Evolutionary conservation across 108 stramenopile genomes (phyloP).

Genomic region (Nitzschia sp.): DNA sequence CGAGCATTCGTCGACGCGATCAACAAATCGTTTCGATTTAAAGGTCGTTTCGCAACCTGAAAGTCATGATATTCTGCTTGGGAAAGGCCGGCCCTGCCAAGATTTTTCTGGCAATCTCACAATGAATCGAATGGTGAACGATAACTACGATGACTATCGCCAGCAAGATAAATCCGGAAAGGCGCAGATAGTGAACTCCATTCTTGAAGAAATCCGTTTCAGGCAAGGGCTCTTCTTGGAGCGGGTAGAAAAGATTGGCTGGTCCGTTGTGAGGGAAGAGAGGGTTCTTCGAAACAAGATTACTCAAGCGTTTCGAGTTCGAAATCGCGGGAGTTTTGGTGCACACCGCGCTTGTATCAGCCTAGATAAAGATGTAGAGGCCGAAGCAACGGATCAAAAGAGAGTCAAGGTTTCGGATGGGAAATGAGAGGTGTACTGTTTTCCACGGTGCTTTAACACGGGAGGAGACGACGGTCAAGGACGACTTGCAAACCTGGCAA

Average conservation of each 20-base stretch:
- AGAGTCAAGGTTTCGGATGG: no score
- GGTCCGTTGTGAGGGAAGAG: background rate
- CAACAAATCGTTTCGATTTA: background rate
- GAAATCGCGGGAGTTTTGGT: no score
- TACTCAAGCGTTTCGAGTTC: slow-evolving; percentile 15
- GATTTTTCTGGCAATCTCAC: slow-evolving; percentile 12
- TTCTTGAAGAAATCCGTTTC: background rate
- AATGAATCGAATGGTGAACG: slow-evolving; percentile 2
- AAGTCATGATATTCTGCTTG: slow-evolving; percentile 32
- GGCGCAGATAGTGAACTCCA: no score
- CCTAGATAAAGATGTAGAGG: no score
- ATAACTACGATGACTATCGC: background rate
- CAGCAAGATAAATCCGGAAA: background rate
- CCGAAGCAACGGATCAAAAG: no score
- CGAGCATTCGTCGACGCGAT: background rate
- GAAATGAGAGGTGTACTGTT: no score
- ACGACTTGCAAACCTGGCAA: no score
- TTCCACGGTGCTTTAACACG: no score
- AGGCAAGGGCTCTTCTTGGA: background rate
- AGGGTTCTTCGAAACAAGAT: slow-evolving; percentile 10
- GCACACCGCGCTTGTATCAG: no score
- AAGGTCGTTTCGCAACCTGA: background rate
- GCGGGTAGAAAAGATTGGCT: background rate
- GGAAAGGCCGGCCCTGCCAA: slow-evolving; percentile 13
- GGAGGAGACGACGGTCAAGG: background rate